A percentile compares a stretch with the other conserved stretches of the same genome.
Evolutionary conservation across 768 basidiomycete genomes (phyloP).

Genomic region (Astraeus odoratus): DNA sequence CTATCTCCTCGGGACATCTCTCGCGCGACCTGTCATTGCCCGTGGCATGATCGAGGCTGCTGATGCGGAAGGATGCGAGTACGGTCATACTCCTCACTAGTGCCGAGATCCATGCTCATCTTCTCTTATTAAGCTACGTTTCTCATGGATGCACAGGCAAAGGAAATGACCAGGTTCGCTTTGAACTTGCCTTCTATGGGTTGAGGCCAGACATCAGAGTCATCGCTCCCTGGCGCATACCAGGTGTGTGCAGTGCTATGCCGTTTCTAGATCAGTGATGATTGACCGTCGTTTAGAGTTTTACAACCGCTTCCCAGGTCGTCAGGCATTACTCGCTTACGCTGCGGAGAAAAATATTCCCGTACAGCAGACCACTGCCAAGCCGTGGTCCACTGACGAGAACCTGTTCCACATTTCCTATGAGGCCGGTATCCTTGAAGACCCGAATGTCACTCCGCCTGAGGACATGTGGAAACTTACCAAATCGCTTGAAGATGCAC

Average conservation of each 20-base stretch:
- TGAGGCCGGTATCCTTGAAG: conserved; percentile 97
- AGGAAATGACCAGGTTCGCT: conserved; percentile 99
- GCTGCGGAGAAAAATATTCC: conserved; percentile 86
- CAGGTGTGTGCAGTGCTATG: conserved; percentile 45
- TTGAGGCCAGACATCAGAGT: conserved; percentile 98
- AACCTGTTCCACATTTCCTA: conserved; percentile 99
- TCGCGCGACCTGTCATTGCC: conserved; percentile 97
- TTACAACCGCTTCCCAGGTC: conserved; percentile 95
- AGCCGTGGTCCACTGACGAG: conserved; percentile 99
- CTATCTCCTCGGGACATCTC: conserved; percentile 95
- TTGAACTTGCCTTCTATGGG: conserved; percentile 98
- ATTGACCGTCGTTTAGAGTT: conserved; percentile 51
- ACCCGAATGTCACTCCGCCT: conserved; percentile 92
- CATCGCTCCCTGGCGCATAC: conserved; percentile 95
- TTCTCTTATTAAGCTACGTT: conserved; percentile 59
- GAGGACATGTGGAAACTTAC: conserved; percentile 99
- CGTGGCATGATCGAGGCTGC: conserved; percentile 97
- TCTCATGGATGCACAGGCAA: conserved; percentile 99
- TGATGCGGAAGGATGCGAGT: conserved; percentile 92
- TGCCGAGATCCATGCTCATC: neutral
- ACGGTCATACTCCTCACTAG: conserved; percentile 25
- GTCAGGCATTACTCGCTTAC: conserved; percentile 86
- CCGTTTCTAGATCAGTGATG: neutral
- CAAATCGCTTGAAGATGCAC: conserved; percentile 73
- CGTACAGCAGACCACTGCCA: conserved; percentile 89